Evolutionary conservation across 805 yeast species (phyloP).

Genomic region (Nakazawaea wyomingensis): DNA sequence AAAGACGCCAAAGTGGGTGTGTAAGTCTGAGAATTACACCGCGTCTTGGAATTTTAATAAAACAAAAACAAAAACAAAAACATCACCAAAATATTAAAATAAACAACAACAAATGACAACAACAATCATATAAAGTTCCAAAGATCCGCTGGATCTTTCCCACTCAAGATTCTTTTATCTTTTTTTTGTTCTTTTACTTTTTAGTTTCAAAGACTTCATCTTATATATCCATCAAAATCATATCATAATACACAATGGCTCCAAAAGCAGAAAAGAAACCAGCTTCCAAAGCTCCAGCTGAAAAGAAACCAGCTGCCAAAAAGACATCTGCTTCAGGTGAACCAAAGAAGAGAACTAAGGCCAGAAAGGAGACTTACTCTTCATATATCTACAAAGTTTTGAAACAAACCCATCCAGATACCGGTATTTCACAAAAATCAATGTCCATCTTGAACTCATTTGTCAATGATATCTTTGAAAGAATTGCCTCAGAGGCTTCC

Average conservation of each 20-base stretch:
- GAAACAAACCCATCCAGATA: conserved; percentile 98
- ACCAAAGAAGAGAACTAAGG: conserved; percentile 87
- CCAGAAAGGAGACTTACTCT: conserved; percentile 97
- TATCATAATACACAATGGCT: conserved; percentile 42
- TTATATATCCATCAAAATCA: not conserved
- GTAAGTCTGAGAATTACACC: not conserved
- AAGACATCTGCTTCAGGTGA: conserved; percentile 81
- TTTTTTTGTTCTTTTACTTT: not conserved
- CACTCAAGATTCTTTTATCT: not conserved
- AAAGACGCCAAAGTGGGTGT: no score
- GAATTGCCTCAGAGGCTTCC: conserved; percentile 97
- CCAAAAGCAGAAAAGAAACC: conserved; percentile 58
- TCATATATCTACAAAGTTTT: conserved; percentile 98
- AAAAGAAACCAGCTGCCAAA: conserved; percentile 90
- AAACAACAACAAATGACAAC: not conserved
- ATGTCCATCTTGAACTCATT: conserved; percentile 99
- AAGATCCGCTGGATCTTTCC: not conserved
- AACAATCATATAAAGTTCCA: not conserved
- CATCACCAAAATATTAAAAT: not conserved
- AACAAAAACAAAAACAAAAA: not conserved
- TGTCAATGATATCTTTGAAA: conserved; percentile 96
- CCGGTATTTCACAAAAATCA: conserved; percentile 98
- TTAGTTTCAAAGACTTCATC: not conserved
- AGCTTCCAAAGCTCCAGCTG: conserved; percentile 98
- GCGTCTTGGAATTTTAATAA: not conserved